Conservation (phyloP, 164 flowering plant genomes). For the Protea cynaroides region DNA sequence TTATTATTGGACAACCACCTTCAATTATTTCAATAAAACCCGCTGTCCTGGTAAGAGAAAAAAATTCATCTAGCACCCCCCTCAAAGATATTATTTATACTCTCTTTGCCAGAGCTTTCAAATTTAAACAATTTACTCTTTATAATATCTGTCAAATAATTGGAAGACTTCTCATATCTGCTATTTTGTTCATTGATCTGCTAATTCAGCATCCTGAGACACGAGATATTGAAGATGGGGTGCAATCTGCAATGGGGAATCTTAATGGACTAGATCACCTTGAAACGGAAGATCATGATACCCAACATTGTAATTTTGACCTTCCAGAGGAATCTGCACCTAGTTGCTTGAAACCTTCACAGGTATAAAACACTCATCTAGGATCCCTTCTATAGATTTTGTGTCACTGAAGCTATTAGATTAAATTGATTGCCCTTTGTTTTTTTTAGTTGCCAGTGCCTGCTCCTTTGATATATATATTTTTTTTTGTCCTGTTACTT, state of each 20-base stretch:
- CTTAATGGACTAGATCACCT: background rate
- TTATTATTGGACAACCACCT: constrained; percentile 20
- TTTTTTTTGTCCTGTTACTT: background rate
- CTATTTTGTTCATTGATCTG: background rate
- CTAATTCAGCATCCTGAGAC: background rate
- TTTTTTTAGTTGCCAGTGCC: background rate
- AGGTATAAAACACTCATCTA: constrained; percentile 27
- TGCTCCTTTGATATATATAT: background rate
- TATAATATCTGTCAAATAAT: too few species aligned
- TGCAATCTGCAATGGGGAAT: background rate
- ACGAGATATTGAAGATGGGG: background rate
- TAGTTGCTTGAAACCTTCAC: constrained; percentile 13
- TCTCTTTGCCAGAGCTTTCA: background rate
- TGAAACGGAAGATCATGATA: constrained; percentile 20
- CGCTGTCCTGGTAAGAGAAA: constrained; percentile 30
- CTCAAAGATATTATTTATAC: background rate
- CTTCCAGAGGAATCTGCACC: constrained; percentile 17
- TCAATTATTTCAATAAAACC: constrained; percentile 8
- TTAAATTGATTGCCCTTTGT: background rate
- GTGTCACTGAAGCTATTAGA: background rate
- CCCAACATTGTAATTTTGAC: constrained; percentile 19
- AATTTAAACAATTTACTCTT: too few species aligned
- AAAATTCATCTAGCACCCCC: background rate
- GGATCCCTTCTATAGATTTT: background rate
- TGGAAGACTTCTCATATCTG: too few species aligned